Evolutionary conservation across 1,139 yeast genomes (phyloP).

Genomic region (Geotrichum histeridarum): DNA sequence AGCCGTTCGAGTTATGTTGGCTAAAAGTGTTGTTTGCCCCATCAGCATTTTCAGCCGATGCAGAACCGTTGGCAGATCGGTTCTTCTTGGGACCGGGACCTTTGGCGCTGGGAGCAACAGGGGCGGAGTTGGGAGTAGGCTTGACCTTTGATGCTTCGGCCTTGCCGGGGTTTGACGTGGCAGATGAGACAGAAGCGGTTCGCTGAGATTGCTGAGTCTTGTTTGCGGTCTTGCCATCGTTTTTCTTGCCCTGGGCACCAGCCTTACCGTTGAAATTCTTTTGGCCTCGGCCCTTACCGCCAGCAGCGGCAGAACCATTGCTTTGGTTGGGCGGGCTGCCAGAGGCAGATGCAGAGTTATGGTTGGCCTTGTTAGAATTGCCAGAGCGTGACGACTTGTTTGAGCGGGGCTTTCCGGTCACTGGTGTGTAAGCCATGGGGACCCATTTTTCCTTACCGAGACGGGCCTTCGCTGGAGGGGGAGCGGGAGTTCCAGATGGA

Average conservation of each 20-base stretch:
- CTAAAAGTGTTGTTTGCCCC: not conserved
- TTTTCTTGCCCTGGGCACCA: conserved; percentile 32
- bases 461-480: conserved; percentile 1
- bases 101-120: conserved; percentile 9
- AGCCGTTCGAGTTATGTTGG: conserved; percentile 28
- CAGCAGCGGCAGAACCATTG: conserved; percentile 16
- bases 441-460: conserved; percentile 13
- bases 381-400: conserved; percentile 16
- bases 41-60: not conserved
- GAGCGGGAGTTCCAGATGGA: not conserved
- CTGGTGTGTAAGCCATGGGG: conserved; percentile 15
- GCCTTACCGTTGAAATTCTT: conserved; percentile 57
- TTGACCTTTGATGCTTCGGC: conserved; percentile 4
- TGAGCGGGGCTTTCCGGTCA: conserved; percentile 8
- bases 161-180: conserved; percentile 6
- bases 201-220: conserved; percentile 25
- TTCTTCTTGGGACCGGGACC: conserved; percentile 14
- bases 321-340: conserved; percentile 2
- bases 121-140: conserved; percentile 12
- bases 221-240: conserved; percentile 3
- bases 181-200: conserved; percentile 7
- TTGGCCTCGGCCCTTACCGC: conserved; percentile 37
- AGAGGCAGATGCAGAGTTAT: conserved; percentile 8
- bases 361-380: conserved; percentile 1
- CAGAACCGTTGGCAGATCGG: conserved; percentile 9